Percentiles rank a stretch among this genome's conserved stretches.
Evolutionary conservation across 2,329 filamentous ascomycete genomes (phyloP).

Genomic region (Diaporthe nobilis): DNA sequence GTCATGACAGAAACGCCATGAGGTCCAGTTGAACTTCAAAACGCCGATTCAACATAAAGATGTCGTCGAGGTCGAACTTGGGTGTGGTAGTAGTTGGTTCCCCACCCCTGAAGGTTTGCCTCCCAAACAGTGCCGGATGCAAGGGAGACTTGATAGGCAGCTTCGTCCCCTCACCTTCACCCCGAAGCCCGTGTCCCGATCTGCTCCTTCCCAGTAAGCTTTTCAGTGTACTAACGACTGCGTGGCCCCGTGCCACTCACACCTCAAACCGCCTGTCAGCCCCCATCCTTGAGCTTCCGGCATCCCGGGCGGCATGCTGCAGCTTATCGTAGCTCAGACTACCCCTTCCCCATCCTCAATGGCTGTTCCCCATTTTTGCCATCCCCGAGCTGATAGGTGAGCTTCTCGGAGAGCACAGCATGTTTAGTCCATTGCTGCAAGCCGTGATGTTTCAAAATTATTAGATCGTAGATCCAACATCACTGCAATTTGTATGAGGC

Average conservation of each 20-base stretch:
- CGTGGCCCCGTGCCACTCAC: not conserved
- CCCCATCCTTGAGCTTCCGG: constrained; percentile 12
- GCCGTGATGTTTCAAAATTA: not conserved
- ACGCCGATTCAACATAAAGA: not conserved
- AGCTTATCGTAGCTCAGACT: constrained; percentile 6
- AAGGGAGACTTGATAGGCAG: constrained; percentile 30
- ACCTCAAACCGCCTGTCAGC: not conserved
- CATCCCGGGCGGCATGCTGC: not conserved
- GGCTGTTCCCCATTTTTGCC: constrained; percentile 12
- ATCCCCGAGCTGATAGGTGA: not conserved
- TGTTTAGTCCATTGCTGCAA: not conserved
- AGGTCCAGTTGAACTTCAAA: not conserved
- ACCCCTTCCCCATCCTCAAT: not conserved
- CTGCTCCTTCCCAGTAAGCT: not conserved
- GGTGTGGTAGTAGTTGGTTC: not conserved
- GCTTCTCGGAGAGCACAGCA: too few relatives aligned
- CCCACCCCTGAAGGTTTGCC: constrained; percentile 17
- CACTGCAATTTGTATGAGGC: too few relatives aligned
- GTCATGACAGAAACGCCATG: not conserved
- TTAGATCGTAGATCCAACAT: too few relatives aligned
- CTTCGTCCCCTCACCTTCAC: constrained; percentile 26
- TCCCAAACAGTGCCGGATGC: constrained; percentile 24
- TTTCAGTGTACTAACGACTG: not conserved
- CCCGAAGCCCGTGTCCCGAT: not conserved
- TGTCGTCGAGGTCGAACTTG: not conserved